phyloP scores from a whole-genome alignment of 768 basidiomycete genomes.

The Mycena polygramma region DNA sequence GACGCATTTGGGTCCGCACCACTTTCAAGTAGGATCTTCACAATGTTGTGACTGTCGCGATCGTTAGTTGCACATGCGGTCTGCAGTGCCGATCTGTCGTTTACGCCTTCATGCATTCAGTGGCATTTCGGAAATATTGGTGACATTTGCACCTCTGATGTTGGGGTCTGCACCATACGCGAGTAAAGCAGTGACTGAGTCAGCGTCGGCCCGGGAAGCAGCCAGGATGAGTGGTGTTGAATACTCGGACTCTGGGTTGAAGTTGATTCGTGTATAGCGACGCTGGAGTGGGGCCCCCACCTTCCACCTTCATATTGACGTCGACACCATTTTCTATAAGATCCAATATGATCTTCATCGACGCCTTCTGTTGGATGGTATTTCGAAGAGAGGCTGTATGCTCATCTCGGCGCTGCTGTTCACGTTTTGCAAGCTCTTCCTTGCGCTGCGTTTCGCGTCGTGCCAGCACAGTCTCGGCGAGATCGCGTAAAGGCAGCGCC shows the following conservation, averaged over 20 bases:
- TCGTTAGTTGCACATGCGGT: no score
- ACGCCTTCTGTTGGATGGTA: not conserved
- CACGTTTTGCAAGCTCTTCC: not conserved
- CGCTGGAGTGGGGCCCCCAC: not conserved
- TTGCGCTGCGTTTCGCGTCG: not conserved
- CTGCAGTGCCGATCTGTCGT: no score
- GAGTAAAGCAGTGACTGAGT: not conserved
- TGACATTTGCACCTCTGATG: not conserved
- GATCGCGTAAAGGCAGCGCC: conserved; percentile 22
- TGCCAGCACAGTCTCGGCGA: not conserved
- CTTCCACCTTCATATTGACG: conserved; percentile 6
- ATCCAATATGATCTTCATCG: not conserved
- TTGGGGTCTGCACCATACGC: not conserved
- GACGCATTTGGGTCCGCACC: not conserved
- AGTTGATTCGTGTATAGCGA: no score
- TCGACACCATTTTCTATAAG: conserved; percentile 7
- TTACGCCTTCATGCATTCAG: no score
- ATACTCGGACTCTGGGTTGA: not conserved
- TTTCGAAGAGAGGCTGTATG: not conserved
- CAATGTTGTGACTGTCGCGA: not conserved
- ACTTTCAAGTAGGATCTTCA: not conserved
- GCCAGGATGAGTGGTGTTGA: conserved; percentile 1
- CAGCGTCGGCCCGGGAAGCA: not conserved
- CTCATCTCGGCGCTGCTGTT: not conserved
- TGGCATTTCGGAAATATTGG: no score